phyloP scores from a whole-genome alignment of 352 stramenopile species.

The Pythium pyrilobum region DNA sequence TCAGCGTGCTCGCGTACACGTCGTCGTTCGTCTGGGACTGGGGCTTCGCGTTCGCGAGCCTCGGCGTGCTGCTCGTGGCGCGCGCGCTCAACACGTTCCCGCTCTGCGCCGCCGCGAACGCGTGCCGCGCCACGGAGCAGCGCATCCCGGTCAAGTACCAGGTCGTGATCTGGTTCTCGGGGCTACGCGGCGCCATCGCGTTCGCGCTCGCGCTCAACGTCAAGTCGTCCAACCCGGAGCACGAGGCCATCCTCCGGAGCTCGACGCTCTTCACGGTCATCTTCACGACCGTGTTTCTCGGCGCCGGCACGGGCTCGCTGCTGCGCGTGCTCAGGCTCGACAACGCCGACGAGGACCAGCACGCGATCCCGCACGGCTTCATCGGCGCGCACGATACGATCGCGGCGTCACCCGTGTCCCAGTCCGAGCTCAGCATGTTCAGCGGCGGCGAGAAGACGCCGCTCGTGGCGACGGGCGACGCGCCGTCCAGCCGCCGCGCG shows the following conservation, averaged over 20 bases:
- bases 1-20: constrained; percentile 65
- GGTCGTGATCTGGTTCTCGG: constrained; percentile 90
- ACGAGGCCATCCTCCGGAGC: constrained; percentile 38
- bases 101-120: constrained; percentile 56
- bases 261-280: constrained; percentile 56
- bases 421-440: not conserved
- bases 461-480: not conserved
- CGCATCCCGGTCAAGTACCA: constrained; percentile 57
- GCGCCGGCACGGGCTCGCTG: constrained; percentile 33
- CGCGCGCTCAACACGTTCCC: constrained; percentile 70
- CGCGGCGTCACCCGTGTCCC: not conserved
- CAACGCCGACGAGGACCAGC: not conserved
- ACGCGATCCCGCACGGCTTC: not conserved
- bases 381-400: no score
- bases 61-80: constrained; percentile 37
- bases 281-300: constrained; percentile 47
- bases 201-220: constrained; percentile 86
- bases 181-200: constrained; percentile 89
- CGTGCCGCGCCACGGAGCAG: constrained; percentile 22
- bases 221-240: constrained; percentile 18
- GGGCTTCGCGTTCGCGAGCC: constrained; percentile 32
- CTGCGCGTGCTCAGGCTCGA: constrained; percentile 22
- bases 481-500: not conserved
- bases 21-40: constrained; percentile 64
- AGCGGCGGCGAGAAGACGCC: not conserved